Evolutionary conservation across 805 yeast species (phyloP), one percentile per base, ranked within the genome.

Genomic region (Cyberlindnera lachancei): DNA sequence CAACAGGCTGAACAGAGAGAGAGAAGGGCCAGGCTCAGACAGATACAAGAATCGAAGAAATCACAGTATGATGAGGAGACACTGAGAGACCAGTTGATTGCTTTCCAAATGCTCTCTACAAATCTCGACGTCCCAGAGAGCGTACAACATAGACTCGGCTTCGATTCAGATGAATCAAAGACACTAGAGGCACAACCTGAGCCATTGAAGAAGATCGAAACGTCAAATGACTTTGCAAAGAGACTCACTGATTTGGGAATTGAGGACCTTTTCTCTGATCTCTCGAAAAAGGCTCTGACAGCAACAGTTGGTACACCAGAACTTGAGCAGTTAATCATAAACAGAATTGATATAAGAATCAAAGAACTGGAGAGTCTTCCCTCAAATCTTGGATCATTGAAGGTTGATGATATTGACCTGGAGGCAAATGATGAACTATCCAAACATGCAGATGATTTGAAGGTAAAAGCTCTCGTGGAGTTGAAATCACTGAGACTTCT

Each of bases 391-490:
- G 90, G 88, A 17, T 66, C 84, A 3, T 75, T 63, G 33, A 56
- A 64, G 12, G 40, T 55, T 23, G 58, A 66, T 29, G 70, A 71
- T 38, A 29, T 63, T n/a, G 65, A 63, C 21, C 51, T 68, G 30
- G 43, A 45, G 4, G 56, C 72, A 2, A 59, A 69, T 25, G 73
- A 67, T 41, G 68, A 67, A 33, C 42, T 68, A 14, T 56, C 69
- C 6, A 56, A 61, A 2, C 61, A 63, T 18, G 58, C 66, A 20
- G 87, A 81, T 46, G 68, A 64, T 12, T 55, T 79, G 34, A 82
- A 82, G 53, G 53, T 79, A n/a, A 70, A 66, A 34, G 75, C 86
- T 5, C 56, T 83, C 21, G 64, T 82, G 25, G 94, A 83, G 56
- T 59, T 83, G 45, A 83, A 81, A 52, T 63, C 82, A 2, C 60